These are phyloP conservation scores for Hypoxylon perforatum DNA, from an alignment of 495 filamentous ascomycete genomes.

Conservation along the genomic window DNA sequence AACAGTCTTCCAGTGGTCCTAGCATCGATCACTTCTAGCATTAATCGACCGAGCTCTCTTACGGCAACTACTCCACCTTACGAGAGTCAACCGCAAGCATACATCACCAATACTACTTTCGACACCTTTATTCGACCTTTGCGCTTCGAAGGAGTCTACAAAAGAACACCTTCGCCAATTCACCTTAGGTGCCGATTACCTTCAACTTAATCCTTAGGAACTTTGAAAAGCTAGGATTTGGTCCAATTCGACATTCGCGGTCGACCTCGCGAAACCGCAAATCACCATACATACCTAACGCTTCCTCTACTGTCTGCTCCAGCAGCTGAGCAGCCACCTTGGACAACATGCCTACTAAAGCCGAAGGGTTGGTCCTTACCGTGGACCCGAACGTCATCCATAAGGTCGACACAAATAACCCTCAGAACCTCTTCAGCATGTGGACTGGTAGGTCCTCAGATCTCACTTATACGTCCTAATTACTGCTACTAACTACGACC, in stretches of 20 bases:
- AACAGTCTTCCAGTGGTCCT: constrained; percentile 24
- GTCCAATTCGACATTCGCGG: constrained; percentile 41
- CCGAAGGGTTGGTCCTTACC: constrained; percentile 76
- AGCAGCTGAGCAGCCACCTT: constrained; percentile 41
- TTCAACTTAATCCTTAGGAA: constrained; percentile 13
- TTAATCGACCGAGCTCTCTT: constrained; percentile 29
- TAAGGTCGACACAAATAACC: constrained; percentile 92
- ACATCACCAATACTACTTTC: constrained; percentile 13
- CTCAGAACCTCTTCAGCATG: constrained; percentile 95
- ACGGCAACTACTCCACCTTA: constrained; percentile 22
- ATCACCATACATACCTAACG: constrained; percentile 36
- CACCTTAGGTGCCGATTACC: constrained; percentile 38
- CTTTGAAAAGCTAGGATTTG: not conserved
- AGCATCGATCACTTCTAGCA: constrained; percentile 39
- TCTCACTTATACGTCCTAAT: constrained; percentile 16
- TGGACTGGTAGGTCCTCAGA: constrained; percentile 85
- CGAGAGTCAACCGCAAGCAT: constrained; percentile 28
- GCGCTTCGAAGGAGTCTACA: constrained; percentile 12
- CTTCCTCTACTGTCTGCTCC: constrained; percentile 29
- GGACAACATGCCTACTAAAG: constrained; percentile 58
- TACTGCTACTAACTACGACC: constrained; percentile 32
- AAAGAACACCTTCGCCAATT: constrained; percentile 23
- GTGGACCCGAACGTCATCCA: constrained; percentile 89
- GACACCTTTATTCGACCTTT: constrained; percentile 19
- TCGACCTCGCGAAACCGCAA: constrained; percentile 41